Evolutionary conservation across 371 early-diverging fungal species (phyloP).

Genomic region (Lichtheimia ramosa): DNA sequence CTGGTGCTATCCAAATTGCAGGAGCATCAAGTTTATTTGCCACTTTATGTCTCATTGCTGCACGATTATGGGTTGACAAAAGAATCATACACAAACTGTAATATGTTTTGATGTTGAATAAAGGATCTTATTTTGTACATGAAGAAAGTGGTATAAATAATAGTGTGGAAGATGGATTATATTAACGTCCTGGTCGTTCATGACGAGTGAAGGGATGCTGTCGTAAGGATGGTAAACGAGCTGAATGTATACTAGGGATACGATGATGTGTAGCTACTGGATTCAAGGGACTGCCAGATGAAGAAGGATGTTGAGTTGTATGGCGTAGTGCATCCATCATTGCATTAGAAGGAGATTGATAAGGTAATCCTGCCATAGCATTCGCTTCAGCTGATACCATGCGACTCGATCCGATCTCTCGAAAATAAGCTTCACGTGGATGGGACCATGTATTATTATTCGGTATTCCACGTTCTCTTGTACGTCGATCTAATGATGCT

Average conservation of each 20-base stretch:
- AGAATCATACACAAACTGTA: no score
- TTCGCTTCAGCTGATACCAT: constrained; percentile 3
- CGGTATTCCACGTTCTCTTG: not conserved
- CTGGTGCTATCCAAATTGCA: no score
- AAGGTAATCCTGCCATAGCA: not conserved
- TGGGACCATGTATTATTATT: constrained; percentile 1
- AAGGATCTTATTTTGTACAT: no score
- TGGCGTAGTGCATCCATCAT: constrained; percentile 2
- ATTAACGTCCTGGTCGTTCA: no score
- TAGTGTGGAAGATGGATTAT: no score
- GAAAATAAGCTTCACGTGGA: constrained; percentile 8
- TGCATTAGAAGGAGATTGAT: constrained; percentile 9
- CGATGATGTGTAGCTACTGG: constrained; percentile 10
- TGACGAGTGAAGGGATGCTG: not conserved
- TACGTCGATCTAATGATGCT: not conserved
- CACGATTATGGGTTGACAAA: no score
- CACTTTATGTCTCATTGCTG: no score
- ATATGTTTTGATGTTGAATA: no score
- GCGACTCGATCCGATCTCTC: constrained; percentile 7
- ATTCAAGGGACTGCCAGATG: not conserved
- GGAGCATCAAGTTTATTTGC: no score
- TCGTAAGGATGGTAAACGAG: constrained; percentile 4
- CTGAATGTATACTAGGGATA: constrained; percentile 8
- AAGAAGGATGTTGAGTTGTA: not conserved
- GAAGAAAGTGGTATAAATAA: no score